Conservation (phyloP, 495 filamentous ascomycete genomes). For the Aspergillus olivimuriae region DNA sequence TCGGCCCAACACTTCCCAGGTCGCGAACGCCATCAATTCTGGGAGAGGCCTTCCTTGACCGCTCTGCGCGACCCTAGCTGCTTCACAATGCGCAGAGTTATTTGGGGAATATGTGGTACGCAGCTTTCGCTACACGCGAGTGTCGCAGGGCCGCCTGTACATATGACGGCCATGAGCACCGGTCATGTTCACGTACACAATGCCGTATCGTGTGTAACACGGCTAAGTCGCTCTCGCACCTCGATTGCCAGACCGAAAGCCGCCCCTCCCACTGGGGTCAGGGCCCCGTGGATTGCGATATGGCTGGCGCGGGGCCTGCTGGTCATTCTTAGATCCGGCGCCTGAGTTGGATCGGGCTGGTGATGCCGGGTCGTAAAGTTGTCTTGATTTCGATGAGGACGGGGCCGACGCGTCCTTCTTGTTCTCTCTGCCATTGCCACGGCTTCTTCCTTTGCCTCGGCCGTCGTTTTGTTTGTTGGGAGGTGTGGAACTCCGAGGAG, state of each 20-base stretch:
- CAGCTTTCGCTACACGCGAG: too few relatives aligned
- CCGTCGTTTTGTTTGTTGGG: conserved; percentile 44
- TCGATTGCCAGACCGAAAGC: conserved; percentile 56
- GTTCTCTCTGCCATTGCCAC: conserved; percentile 25
- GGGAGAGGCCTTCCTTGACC: conserved; percentile 45
- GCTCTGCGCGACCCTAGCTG: too few relatives aligned
- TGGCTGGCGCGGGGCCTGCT: conserved; percentile 45
- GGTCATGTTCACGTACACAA: too few relatives aligned
- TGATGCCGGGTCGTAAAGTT: conserved; percentile 72
- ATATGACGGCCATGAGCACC: too few relatives aligned
- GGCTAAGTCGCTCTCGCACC: conserved; percentile 33
- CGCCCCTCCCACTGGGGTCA: conserved; percentile 67
- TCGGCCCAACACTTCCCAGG: conserved; percentile 52
- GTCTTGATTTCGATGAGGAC: conserved; percentile 33
- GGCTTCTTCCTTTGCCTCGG: conserved; percentile 33
- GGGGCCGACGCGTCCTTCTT: conserved; percentile 44
- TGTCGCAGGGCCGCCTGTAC: too few relatives aligned
- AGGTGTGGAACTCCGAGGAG: conserved; percentile 57
- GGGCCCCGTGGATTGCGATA: conserved; percentile 69
- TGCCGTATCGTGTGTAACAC: too few relatives aligned
- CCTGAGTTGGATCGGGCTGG: conserved; percentile 52
- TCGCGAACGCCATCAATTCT: conserved; percentile 54
- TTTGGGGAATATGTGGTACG: too few relatives aligned
- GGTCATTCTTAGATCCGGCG: conserved; percentile 44
- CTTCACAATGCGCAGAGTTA: too few relatives aligned